phyloP scores from a whole-genome alignment of 768 basidiomycete genomes.

The Suillus cothurnatus region DNA sequence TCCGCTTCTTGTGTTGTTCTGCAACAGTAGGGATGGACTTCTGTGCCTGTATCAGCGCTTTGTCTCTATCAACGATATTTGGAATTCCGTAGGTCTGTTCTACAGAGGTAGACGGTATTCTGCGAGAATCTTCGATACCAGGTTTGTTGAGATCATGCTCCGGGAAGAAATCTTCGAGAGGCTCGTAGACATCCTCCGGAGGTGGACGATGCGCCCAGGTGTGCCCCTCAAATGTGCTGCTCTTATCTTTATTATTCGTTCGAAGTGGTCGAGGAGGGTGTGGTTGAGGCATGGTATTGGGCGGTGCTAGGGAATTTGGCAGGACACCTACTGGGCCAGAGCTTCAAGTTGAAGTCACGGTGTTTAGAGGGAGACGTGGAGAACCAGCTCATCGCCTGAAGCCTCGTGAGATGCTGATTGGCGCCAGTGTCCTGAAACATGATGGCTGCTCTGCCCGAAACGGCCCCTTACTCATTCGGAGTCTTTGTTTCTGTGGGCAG shows the following conservation, averaged over 20 bases:
- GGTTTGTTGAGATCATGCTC: constrained; percentile 95
- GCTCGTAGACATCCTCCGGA: constrained; percentile 90
- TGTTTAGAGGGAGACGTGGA: constrained; percentile 31
- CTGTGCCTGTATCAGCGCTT: constrained; percentile 60
- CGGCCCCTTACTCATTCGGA: not conserved
- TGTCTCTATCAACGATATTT: constrained; percentile 31
- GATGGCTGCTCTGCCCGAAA: not conserved
- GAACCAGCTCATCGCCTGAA: not conserved
- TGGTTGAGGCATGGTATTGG: constrained; percentile 17
- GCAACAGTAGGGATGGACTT: constrained; percentile 94
- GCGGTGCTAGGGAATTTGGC: constrained; percentile 22
- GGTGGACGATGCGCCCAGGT: constrained; percentile 91
- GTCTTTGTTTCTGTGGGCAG: constrained; percentile 37
- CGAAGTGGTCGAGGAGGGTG: constrained; percentile 24
- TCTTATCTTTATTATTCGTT: constrained; percentile 29
- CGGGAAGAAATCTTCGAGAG: constrained; percentile 93
- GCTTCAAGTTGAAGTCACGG: constrained; percentile 31
- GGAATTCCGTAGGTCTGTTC: constrained; percentile 51
- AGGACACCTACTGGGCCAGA: constrained; percentile 13
- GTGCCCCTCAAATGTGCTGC: constrained; percentile 66
- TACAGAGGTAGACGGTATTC: constrained; percentile 69
- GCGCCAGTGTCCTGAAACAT: constrained; percentile 58
- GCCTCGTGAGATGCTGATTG: constrained; percentile 3
- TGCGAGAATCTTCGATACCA: constrained; percentile 84
- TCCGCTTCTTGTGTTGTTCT: constrained; percentile 78